Evolutionary conservation across 1,139 yeast species (phyloP), one percentile per base, ranked within the genome.

Genomic region (Saccharomyces hybrid): DNA sequence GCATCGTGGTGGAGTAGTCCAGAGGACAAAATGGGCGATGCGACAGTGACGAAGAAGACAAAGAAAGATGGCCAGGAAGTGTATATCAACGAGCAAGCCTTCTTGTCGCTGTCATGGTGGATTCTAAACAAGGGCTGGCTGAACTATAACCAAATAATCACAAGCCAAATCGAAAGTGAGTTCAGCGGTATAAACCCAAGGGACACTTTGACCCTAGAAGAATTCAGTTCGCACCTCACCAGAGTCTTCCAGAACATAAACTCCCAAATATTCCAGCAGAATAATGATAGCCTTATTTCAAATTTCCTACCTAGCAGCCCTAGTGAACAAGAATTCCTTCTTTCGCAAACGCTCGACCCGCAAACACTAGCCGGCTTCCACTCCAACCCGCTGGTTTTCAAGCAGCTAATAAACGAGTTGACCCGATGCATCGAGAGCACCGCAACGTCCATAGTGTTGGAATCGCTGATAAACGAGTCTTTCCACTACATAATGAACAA

Each of bases 21-120:
- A 11, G 34, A 26, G 20, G 25, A 16, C 9, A 16, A 20, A n/a
- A 34, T 48, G 20, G 13, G 49, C 20, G 48, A 50, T 9, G 16
- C 42, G 5, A 27, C 50, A 1, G 46, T 26, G 1, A 59, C 52
- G 63, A 63, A 52, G 65, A 66, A 54, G 61, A 14, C 23, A 16
- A 69, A 48, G 49, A 52, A 54, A 55, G 49, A 54, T 5, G 52
- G 53, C 47, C 56, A 52, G 38, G 47, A 52, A 13, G 58, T 61
- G 25, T 61, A 59, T 61, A 68, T 54, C 44, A 80, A 85, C 52
- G 96, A 89, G 68, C 91, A 93, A 64, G 86, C 90, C 55, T 93
- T 88, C 68, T 77, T 93, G 56, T 86, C 96, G 1, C 80, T 89
- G 59, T 84, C 91, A 61, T 93, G 98, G 97, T 93, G 97, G 97